phyloP scores from a whole-genome alignment of 306 rosid species.

The Cyclanthera cordifolia region DNA sequence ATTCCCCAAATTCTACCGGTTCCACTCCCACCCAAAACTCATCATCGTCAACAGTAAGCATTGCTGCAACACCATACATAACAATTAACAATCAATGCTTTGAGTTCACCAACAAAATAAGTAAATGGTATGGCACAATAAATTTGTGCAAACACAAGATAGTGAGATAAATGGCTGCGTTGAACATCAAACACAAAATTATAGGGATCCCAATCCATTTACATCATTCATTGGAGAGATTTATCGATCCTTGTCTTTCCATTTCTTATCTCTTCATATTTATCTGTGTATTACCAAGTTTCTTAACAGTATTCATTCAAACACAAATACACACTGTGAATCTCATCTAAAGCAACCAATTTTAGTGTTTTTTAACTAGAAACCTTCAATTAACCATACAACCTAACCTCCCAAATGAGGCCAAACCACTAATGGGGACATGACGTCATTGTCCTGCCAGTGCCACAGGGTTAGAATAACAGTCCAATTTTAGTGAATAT shows the following conservation, averaged over 20 bases:
- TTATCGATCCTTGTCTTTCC: background rate
- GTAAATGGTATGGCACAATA: background rate
- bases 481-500: no score
- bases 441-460: no score
- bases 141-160: background rate
- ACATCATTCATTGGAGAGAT: background rate
- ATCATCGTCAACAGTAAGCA: constrained; percentile 77
- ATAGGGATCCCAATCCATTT: background rate
- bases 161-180: background rate
- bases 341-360: background rate
- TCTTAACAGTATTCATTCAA: background rate
- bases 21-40: constrained; percentile 94
- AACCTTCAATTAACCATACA: no score
- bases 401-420: no score
- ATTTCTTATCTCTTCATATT: background rate
- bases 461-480: no score
- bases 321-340: background rate
- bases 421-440: no score
- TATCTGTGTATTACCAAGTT: background rate
- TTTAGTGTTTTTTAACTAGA: background rate
- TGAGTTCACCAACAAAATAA: background rate
- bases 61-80: constrained; percentile 31
- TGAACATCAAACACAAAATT: background rate
- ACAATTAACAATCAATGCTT: background rate
- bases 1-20: constrained; percentile 71